A percentile compares a stretch with the other conserved stretches of the same genome.
Conservation (phyloP, 1,284 basidiomycete species). For the Coniferiporia weirii region DNA sequence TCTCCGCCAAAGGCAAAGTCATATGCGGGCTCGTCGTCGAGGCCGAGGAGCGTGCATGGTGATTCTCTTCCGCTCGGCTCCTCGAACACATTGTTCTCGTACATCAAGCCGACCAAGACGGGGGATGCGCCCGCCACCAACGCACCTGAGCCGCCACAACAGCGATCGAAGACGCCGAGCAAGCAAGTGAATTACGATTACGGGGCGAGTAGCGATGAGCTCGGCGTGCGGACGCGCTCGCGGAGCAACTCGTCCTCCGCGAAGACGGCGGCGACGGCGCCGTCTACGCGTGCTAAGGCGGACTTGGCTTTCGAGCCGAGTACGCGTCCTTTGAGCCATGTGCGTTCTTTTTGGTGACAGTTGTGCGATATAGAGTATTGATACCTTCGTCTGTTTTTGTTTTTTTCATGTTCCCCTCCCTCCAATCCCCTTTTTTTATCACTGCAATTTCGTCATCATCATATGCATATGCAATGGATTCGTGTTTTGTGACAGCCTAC, state of each 20-base stretch:
- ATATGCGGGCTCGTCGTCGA: constrained; percentile 1
- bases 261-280: constrained; percentile 23
- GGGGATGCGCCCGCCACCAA: constrained; percentile 33
- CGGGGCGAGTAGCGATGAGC: constrained; percentile 45
- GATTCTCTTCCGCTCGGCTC: constrained; percentile 36
- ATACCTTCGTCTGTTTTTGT: constrained; percentile 37
- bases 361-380: constrained; percentile 17
- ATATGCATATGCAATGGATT: constrained; percentile 25
- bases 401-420: constrained; percentile 28
- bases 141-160: constrained; percentile 21
- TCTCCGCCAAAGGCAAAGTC: constrained; percentile 6
- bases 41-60: constrained; percentile 20
- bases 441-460: not conserved
- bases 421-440: not conserved
- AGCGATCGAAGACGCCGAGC: constrained; percentile 20
- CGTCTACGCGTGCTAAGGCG: constrained; percentile 23
- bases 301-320: constrained; percentile 34
- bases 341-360: constrained; percentile 72
- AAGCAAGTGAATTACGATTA: constrained; percentile 18
- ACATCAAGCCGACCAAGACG: constrained; percentile 46
- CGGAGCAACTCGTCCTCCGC: constrained; percentile 17
- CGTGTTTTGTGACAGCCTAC: constrained; percentile 49
- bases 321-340: constrained; percentile 69
- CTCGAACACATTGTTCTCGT: constrained; percentile 45
- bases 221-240: constrained; percentile 42